Evolutionary conservation across 192 early-diverging fungal genomes (phyloP), one percentile per base, ranked within the genome.

Genomic region (Dissophora globulifera): DNA sequence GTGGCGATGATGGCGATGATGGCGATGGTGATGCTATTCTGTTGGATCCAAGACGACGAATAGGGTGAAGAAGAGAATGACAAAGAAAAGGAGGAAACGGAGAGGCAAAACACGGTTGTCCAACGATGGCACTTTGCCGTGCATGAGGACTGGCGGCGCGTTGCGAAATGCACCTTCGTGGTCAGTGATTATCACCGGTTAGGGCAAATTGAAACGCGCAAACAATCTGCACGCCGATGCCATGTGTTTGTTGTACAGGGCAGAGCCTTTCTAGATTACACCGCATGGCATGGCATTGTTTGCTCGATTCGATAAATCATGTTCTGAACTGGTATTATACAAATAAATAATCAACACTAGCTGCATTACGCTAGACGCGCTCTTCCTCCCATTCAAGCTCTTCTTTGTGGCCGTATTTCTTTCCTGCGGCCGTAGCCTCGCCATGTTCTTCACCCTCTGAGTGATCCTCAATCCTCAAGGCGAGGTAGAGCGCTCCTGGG

Each of bases 401-500:
- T 3, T 52, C 57, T 27, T 51, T 27, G 13, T 22, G 51, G 49
- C 22, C 32, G 22, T 30, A n/a, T 20, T 70, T 62, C n/a, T n/a
- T n/a, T n/a, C n/a, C n/a, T n/a, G 9, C 42, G 25, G 8, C 26
- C 15, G 20, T 45, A n/a, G 33, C 16, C 45, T 13, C 12, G 54
- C 58, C 40, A 49, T 15, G 25, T 60, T 41, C 31, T 11, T 60
- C 58, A 19, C 62, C 63, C 15, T 67, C 52, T 16, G 62, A 54
- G 23, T 67, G 58, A 12, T 82, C 69, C 50, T 78, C 58, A 30
- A 82, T 79, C 2, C 59, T 58, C 6, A 56, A 32, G 30, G 60
- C 60, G 20, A 82, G 48, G 31, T 46, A 55, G 17, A 75, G 25
- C 7, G 76, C 57, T 23, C 75, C 69, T 29, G 81, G 81, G 27